A percentile compares a stretch with the other conserved stretches of the same genome.
Evolutionary conservation across 306 rosid genomes (phyloP).

Genomic region (Glycyrrhiza uralensis): DNA sequence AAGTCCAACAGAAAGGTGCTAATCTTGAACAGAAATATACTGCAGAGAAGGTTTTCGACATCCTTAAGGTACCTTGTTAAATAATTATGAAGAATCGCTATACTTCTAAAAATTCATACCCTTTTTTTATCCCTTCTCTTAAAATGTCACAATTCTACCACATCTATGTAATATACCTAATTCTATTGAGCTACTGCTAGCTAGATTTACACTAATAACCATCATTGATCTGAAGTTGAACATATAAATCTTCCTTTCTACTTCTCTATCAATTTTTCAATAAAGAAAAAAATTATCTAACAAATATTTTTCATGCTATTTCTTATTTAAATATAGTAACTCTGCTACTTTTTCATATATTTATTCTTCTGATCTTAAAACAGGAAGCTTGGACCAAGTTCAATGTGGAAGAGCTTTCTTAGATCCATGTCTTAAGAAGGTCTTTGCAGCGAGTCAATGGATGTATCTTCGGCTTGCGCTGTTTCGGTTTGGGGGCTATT

Average conservation of each 20-base stretch:
- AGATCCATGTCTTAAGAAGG: slow-evolving; percentile 22
- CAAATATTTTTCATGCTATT: not conserved
- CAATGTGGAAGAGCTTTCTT: slow-evolving; percentile 73
- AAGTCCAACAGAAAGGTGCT: slow-evolving; percentile 92
- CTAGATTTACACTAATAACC: slow-evolving; percentile 4
- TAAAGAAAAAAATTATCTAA: not conserved
- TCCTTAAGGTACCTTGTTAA: slow-evolving; percentile 62
- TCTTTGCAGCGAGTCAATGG: not conserved
- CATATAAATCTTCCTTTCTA: slow-evolving; percentile 7
- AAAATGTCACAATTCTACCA: not conserved
- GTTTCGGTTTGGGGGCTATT: slow-evolving; percentile 14
- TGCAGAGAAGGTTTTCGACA: slow-evolving; percentile 92
- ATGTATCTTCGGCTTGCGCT: not conserved
- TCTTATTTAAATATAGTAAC: not conserved
- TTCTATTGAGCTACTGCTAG: not conserved
- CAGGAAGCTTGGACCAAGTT: slow-evolving; percentile 94
- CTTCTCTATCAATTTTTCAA: not conserved
- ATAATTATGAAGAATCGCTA: slow-evolving; percentile 10
- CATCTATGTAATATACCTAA: not conserved
- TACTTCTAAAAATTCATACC: not conserved
- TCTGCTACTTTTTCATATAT: not conserved
- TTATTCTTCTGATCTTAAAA: slow-evolving; percentile 22
- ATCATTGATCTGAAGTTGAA: not conserved
- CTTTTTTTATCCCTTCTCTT: not conserved
- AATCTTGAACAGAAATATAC: slow-evolving; percentile 67